Evolutionary conservation across 140 eudicot genomes (phyloP).

Genomic region (Senecio squalidus): DNA sequence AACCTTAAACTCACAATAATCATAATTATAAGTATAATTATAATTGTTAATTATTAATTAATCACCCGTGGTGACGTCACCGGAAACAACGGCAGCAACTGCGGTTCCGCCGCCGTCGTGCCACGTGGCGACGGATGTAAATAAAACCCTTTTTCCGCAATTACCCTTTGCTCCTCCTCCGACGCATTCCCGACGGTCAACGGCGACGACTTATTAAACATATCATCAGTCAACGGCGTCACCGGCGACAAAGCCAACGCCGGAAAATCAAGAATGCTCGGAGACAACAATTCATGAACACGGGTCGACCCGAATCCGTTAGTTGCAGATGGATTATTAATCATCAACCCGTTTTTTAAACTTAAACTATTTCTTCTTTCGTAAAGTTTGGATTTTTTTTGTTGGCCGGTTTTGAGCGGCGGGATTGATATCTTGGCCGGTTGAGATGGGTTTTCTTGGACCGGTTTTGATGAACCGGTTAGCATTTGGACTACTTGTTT

Average conservation of each 20-base stretch:
- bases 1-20: slow-evolving; percentile 20
- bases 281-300: slow-evolving; percentile 48
- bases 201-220: slow-evolving; percentile 41
- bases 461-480: slow-evolving; percentile 67
- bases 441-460: slow-evolving; percentile 10
- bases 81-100: slow-evolving; percentile 75
- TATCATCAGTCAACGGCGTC: slow-evolving; percentile 52
- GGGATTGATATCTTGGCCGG: slow-evolving; percentile 42
- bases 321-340: slow-evolving; percentile 58
- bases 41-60: too few relatives aligned
- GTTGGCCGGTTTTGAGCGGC: slow-evolving; percentile 58
- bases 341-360: slow-evolving; percentile 65
- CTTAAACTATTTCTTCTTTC: slow-evolving; percentile 72
- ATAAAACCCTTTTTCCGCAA: slow-evolving; percentile 71
- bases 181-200: slow-evolving; percentile 34
- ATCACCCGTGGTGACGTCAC: slow-evolving; percentile 79
- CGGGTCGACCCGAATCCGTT: slow-evolving; percentile 29
- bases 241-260: slow-evolving; percentile 55
- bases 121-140: slow-evolving; percentile 69
- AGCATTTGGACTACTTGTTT: slow-evolving; percentile 95
- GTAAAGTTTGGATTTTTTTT: slow-evolving; percentile 62
- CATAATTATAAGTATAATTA: neutral
- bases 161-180: slow-evolving; percentile 77
- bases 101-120: slow-evolving; percentile 49
- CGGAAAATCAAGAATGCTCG: slow-evolving; percentile 75